Evolutionary conservation across 2,329 filamentous ascomycete species (phyloP), one percentile per base, ranked within the genome.

Genomic region (Graphilbum sp.): DNA sequence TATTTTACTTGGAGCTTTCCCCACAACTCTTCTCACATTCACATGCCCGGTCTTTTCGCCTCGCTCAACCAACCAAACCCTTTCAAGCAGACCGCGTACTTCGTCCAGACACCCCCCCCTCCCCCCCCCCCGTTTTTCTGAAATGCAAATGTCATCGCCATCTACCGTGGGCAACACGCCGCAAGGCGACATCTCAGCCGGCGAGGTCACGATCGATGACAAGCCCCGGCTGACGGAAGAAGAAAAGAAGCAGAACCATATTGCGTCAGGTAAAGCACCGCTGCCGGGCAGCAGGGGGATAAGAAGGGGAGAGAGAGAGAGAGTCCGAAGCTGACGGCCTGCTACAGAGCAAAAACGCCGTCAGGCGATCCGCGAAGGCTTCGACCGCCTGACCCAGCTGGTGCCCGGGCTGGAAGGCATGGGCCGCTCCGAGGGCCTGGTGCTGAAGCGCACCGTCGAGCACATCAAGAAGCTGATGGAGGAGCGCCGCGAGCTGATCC

Each of bases 381-480:
- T 92, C 54, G 84, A 93, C 55, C 71, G 76, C 25, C 68, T 94
- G 20, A 82, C 82, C 15, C 72, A 77, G 38, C 67, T 92, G 24
- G 83, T 93, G 1, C 86, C 86, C 0, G 84, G 82, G 0, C 66
- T 92, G 38, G 72, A 83, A 49, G 86, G 86, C 1, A 80, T 87
- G 51, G 86, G 81, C 1, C 75, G 85, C 34, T 90, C 83, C 45
- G 86, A 94, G 55, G 83, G 82, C 21, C 66, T 85, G 16, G 84
- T 94, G n/a, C 64, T 94, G 18, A 73, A 76, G 45, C 69, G 69
- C 46, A 80, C 78, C 0, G 71, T 80, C 23, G 73, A 78, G 13
- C 79, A 67, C 44, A 76, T 82, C 51, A 64, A 64, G 32, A 59
- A 73, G 43, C 64, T 77, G 51, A 56, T 83, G 9, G 59, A 64